Percentiles rank a stretch among this genome's conserved stretches.
Evolutionary conservation across 345 rosid genomes (phyloP).

Genomic region (Luvunga scandens): DNA sequence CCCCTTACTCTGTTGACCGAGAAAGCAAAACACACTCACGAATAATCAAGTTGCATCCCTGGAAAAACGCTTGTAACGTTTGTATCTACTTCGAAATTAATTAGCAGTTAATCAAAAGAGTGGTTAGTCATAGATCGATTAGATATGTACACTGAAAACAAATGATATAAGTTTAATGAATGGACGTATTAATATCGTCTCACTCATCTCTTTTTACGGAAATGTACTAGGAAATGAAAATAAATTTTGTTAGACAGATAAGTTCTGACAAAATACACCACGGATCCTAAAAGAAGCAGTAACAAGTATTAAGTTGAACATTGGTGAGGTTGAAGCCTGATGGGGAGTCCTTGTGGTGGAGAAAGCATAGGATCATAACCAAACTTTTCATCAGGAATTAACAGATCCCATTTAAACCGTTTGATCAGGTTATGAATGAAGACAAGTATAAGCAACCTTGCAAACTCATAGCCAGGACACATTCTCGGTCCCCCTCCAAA

Average conservation of each 20-base stretch:
- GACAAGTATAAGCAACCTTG: constrained; percentile 10
- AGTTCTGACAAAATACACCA: not conserved
- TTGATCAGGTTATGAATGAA: constrained; percentile 17
- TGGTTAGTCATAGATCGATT: too few relatives aligned
- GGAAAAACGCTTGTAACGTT: too few relatives aligned
- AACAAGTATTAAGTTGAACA: not conserved
- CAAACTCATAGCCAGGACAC: constrained; percentile 18
- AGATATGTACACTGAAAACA: too few relatives aligned
- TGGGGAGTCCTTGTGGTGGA: constrained; percentile 12
- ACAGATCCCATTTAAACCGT: constrained; percentile 8
- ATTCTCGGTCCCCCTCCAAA: constrained; percentile 28
- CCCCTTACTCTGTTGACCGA: too few relatives aligned
- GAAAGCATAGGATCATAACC: constrained; percentile 6
- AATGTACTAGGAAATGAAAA: not conserved
- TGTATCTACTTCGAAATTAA: too few relatives aligned
- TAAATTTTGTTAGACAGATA: not conserved
- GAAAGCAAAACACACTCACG: too few relatives aligned
- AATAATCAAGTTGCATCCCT: too few relatives aligned
- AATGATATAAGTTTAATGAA: too few relatives aligned
- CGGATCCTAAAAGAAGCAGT: not conserved
- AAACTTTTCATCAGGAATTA: constrained; percentile 14
- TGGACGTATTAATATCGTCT: not conserved
- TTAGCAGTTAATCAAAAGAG: too few relatives aligned
- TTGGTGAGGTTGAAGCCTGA: constrained; percentile 8
- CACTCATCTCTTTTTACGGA: not conserved